Evolutionary conservation across 495 filamentous ascomycete species (phyloP), one percentile per base, ranked within the genome.

Genomic region (Lasiosphaeriaceae sp.): DNA sequence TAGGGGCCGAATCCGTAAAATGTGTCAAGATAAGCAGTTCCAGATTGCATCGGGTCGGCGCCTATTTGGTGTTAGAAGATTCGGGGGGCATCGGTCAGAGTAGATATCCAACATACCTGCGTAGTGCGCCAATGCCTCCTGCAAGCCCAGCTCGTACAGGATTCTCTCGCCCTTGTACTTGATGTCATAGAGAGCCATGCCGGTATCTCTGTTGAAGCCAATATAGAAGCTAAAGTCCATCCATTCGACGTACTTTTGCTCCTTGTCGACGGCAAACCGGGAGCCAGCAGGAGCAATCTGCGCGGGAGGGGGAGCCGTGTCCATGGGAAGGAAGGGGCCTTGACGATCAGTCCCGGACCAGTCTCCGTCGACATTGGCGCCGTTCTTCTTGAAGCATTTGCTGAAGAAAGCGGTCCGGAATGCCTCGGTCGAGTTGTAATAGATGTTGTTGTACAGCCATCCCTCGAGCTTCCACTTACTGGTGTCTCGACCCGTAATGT

Each of bases 91-190:
- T 31, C 26, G 26, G 26, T 31, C n/a, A n/a, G n/a, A n/a, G n/a
- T n/a, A n/a, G n/a, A n/a, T n/a, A n/a, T n/a, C n/a, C 26, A 31
- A 31, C 59, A 39, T 56, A 57, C 60, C 76, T 8, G 78, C 80
- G 59, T 82, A 83, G 60, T 82, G 79, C 2, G 80, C 73, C 46
- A 83, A 60, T 3, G 79, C 81, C 63, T 84, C 79, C 64, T 83
- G 78, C 0, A 83, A 62, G 9, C 76, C 74, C 34, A 83, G 70
- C 62, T 83, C 80, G 64, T 84, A 83, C 41, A 84, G 69, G 26
- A 83, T 71, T 12, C 78, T 66, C 48, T 81, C 69, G 17, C 77
- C 80, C 57, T 82, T 75, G 66, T 77, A 83, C 19, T 68, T 66
- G 34, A 84, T 74, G 59, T 83, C 69, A 57, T 72, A 76, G n/a